phyloP scores from a whole-genome alignment of 306 rosid species.

The Lablab purpureus region DNA sequence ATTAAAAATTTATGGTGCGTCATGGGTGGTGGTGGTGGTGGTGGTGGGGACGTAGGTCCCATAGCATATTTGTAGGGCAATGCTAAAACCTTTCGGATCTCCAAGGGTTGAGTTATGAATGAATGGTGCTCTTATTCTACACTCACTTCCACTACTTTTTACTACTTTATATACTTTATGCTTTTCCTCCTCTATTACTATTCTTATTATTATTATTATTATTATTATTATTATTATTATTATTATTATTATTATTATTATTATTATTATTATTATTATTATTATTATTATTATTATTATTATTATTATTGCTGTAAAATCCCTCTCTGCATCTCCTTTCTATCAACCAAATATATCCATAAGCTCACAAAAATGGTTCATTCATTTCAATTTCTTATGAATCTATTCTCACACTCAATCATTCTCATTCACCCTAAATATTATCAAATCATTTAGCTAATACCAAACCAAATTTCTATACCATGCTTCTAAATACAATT shows the following conservation, averaged over 20 bases:
- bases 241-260: too few relatives aligned
- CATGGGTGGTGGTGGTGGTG: not conserved
- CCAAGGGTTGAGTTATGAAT: slow-evolving; percentile 25
- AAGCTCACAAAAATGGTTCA: not conserved
- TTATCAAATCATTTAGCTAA: too few relatives aligned
- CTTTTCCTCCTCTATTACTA: not conserved
- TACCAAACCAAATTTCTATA: too few relatives aligned
- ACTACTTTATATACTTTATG: not conserved
- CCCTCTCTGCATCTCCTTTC: too few relatives aligned
- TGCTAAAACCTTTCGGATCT: slow-evolving; percentile 35
- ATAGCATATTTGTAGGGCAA: not conserved
- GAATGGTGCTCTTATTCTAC: not conserved
- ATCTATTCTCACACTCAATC: not conserved
- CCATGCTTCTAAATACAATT: too few relatives aligned
- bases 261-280: too few relatives aligned
- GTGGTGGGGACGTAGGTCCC: not conserved
- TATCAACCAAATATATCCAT: not conserved
- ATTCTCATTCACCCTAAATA: not conserved
- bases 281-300: too few relatives aligned
- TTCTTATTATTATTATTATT: too few relatives aligned
- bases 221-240: too few relatives aligned
- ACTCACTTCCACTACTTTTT: not conserved
- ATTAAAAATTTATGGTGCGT: not conserved
- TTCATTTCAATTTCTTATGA: too few relatives aligned
- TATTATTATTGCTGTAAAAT: too few relatives aligned